Conservation (phyloP, 768 basidiomycete genomes). For the Russula brevipes region DNA sequence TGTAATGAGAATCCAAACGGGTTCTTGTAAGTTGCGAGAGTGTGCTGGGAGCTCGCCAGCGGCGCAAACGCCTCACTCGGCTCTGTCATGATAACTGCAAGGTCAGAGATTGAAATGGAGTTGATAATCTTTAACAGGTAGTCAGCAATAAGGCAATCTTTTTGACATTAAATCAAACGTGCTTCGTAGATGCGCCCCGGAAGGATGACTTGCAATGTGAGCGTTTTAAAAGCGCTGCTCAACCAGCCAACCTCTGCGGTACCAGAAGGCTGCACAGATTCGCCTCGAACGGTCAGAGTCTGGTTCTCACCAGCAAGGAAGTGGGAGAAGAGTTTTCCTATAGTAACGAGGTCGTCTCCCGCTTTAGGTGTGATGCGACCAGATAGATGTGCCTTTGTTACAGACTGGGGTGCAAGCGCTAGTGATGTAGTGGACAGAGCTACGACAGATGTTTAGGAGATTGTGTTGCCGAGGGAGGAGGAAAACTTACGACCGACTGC, state of each 20-base stretch:
- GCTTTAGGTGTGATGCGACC: constrained; percentile 62
- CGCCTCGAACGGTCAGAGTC: constrained; percentile 53
- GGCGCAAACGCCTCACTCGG: constrained; percentile 55
- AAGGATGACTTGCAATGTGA: constrained; percentile 55
- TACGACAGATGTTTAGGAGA: constrained; percentile 29
- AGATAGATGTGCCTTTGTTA: constrained; percentile 48
- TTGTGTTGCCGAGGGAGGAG: not conserved
- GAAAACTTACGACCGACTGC: constrained; percentile 54
- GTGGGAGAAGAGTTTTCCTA: constrained; percentile 61
- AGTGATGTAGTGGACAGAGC: constrained; percentile 50
- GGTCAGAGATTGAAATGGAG: constrained; percentile 54
- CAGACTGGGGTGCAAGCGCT: constrained; percentile 44
- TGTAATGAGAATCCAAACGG: constrained; percentile 74
- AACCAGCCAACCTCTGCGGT: constrained; percentile 54
- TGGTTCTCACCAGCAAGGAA: constrained; percentile 61
- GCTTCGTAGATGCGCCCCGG: constrained; percentile 56
- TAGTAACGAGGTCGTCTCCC: constrained; percentile 45
- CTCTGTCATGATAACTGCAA: constrained; percentile 48
- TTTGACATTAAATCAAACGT: not conserved
- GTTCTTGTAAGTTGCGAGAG: constrained; percentile 58
- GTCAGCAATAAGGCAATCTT: not conserved
- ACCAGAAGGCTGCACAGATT: constrained; percentile 55
- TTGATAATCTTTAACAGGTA: constrained; percentile 46
- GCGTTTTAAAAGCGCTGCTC: constrained; percentile 62
- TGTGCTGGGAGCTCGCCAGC: constrained; percentile 50